phyloP scores from a whole-genome alignment of 129 eudicot genomes.

The Pseudognaphalium luteoalbum region DNA sequence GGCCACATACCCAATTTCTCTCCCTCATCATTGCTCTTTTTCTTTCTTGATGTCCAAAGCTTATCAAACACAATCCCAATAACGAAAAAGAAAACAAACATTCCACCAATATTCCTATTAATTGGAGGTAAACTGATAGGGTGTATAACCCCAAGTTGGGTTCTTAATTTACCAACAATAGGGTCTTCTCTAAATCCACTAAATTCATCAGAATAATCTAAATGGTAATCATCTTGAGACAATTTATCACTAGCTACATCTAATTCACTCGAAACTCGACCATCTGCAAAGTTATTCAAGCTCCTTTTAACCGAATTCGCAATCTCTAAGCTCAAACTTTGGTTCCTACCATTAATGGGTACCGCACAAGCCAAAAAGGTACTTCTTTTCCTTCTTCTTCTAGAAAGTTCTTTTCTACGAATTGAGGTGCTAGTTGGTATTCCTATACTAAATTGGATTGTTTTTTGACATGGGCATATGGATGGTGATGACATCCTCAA shows the following conservation, averaged over 20 bases:
- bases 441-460: slow-evolving; percentile 2
- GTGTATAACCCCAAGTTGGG: slow-evolving; percentile 81
- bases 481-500: slow-evolving; percentile 33
- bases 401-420: slow-evolving; percentile 22
- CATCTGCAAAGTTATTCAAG: slow-evolving; percentile 39
- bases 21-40: slow-evolving; percentile 29
- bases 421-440: background rate
- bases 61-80: slow-evolving; percentile 83
- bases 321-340: slow-evolving; percentile 29
- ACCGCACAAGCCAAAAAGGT: slow-evolving; percentile 34
- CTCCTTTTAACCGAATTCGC: slow-evolving; percentile 43
- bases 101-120: slow-evolving; percentile 55
- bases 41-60: slow-evolving; percentile 67
- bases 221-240: slow-evolving; percentile 22
- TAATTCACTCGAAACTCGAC: slow-evolving; percentile 32
- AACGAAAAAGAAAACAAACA: slow-evolving; percentile 77
- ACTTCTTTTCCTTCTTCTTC: slow-evolving; percentile 21
- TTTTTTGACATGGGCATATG: slow-evolving; percentile 41
- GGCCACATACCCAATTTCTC: slow-evolving; percentile 51
- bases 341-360: slow-evolving; percentile 34
- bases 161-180: slow-evolving; percentile 71
- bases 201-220: slow-evolving; percentile 38
- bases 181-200: slow-evolving; percentile 72
- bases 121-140: slow-evolving; percentile 77
- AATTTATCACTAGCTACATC: slow-evolving; percentile 23